These are phyloP conservation scores for Cystobasidiopsis lactophilus DNA, from an alignment of 768 basidiomycete genomes.

Conservation along the genomic window DNA sequence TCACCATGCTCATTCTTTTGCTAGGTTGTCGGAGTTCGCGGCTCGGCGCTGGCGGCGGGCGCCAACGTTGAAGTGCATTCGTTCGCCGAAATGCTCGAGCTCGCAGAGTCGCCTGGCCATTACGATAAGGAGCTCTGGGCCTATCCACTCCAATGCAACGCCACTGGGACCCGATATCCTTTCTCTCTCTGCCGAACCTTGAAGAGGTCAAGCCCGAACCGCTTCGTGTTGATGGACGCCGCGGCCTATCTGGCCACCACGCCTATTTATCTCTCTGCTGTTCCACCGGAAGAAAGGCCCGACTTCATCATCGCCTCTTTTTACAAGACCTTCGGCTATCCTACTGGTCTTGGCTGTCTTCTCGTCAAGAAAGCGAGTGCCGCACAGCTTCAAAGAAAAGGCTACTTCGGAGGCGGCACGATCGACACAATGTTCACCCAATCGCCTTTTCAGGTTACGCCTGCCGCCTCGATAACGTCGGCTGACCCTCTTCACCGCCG, in stretches of 20 bases:
- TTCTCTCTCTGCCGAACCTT: constrained; percentile 4
- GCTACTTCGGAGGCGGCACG: constrained; percentile 20
- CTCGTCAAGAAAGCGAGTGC: constrained; percentile 13
- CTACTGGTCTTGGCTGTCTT: constrained; percentile 19
- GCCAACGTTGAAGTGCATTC: background rate
- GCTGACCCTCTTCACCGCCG: constrained; percentile 1
- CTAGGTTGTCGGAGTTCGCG: constrained; percentile 13
- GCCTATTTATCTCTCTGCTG: constrained; percentile 10
- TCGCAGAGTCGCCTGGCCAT: background rate
- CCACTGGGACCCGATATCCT: constrained; percentile 13
- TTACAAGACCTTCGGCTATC: constrained; percentile 21
- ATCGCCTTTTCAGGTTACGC: background rate
- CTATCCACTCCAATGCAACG: constrained; percentile 19
- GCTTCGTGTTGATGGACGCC: constrained; percentile 16
- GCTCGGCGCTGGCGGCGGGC: background rate
- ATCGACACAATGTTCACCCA: constrained; percentile 13
- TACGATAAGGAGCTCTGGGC: constrained; percentile 8
- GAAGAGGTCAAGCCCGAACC: constrained; percentile 3
- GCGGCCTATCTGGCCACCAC: constrained; percentile 16
- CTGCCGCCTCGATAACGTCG: background rate
- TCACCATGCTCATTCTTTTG: too few species aligned
- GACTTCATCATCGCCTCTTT: constrained; percentile 17
- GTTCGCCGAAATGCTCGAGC: background rate
- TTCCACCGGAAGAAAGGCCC: constrained; percentile 10
- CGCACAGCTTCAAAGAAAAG: background rate